Evolutionary conservation across 164 flowering plant genomes (phyloP), one percentile per base, ranked within the genome.

Genomic region (Vitis amurensis): DNA sequence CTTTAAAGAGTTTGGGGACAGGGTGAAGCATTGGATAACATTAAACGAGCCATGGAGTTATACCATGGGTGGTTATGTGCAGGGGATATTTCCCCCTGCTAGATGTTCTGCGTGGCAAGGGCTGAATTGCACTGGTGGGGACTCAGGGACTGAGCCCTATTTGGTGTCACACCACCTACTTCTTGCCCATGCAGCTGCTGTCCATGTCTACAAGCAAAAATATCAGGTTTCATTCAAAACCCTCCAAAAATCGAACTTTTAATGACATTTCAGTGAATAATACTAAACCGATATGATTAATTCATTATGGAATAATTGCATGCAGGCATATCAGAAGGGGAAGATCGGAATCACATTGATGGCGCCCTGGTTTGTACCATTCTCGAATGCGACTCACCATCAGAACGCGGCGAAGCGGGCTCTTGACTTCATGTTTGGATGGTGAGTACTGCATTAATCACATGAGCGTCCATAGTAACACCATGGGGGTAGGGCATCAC

Each of bases 391-490:
- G 0, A 55, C 55, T 7, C 23, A 62, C 2, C 53, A 87, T 59
- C 27, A 49, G 1, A 44, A 68, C 11, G 96, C 93, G 3, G 87
- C 96, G 1, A 30, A n/a, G 29, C 55, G 93, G 60, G 78, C 81
- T 4, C 56, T 87, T 2, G 93, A 88, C 67, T 91, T 90, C 80
- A 71, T 73, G 79, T 64, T 84, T 19, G 91, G 89, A 63, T 87
- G 91, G 91, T 83, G 55, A 67, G 73, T 74, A 59, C 14, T 62
- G 5, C 53, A 51, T 51, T 15, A 31, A 31, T 31, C 44, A 31
- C 44, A 31, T 31, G 44, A 31, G 7, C 44, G 8, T 31, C 7
- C 44, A 31, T 31, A 31, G 44, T 31, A 31, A 31, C 7, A 31
- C 44, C 44, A 31, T 31, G 44, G 44, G 0, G 44, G 44, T 31